These are phyloP conservation scores for Yamadazyma sp. DNA, from an alignment of 805 yeast genomes.

Conservation along the genomic window DNA sequence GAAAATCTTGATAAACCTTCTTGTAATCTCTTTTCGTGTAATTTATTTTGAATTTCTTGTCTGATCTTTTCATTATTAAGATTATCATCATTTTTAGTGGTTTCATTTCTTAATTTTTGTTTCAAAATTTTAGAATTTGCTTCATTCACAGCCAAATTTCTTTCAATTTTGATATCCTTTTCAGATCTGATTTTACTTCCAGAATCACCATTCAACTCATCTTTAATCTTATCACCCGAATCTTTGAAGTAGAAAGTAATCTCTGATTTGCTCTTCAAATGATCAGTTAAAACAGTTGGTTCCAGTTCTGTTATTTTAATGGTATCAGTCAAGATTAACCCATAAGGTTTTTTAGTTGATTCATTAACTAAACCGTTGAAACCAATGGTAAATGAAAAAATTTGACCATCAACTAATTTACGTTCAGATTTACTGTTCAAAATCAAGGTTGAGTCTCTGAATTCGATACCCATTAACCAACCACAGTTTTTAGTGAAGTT, in stretches of 20 bases:
- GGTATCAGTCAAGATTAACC: slow-evolving; percentile 78
- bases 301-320: slow-evolving; percentile 61
- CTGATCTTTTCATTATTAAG: slow-evolving; percentile 69
- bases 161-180: slow-evolving; percentile 32
- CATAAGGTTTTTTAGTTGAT: slow-evolving; percentile 50
- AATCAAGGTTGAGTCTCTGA: slow-evolving; percentile 74
- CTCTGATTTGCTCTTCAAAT: slow-evolving; percentile 68
- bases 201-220: slow-evolving; percentile 21
- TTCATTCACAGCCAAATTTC: slow-evolving; percentile 24
- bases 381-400: slow-evolving; percentile 74
- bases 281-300: slow-evolving; percentile 68
- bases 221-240: slow-evolving; percentile 40
- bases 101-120: slow-evolving; percentile 76
- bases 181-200: slow-evolving; percentile 36
- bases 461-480: slow-evolving; percentile 85
- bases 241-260: slow-evolving; percentile 81
- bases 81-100: slow-evolving; percentile 65
- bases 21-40: slow-evolving; percentile 81
- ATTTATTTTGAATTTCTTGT: slow-evolving; percentile 74
- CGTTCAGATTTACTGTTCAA: slow-evolving; percentile 73
- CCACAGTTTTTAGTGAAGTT: slow-evolving; percentile 80
- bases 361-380: slow-evolving; percentile 59
- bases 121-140: slow-evolving; percentile 66
- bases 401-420: slow-evolving; percentile 64
- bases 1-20: slow-evolving; percentile 82